phyloP scores from a whole-genome alignment of 495 filamentous ascomycete species.

The Xylaria grammica region DNA sequence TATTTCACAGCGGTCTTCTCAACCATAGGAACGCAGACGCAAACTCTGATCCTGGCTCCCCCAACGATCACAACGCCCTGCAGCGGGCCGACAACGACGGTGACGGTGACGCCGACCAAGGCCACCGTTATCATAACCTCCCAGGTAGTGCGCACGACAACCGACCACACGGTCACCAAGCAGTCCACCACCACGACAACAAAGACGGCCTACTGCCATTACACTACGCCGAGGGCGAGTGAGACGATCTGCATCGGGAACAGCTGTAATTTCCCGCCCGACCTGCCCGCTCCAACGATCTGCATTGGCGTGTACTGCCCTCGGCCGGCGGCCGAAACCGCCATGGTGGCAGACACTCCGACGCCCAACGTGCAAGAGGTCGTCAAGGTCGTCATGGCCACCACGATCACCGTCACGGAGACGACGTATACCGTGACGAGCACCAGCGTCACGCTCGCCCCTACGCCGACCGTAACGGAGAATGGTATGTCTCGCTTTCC shows the following conservation, averaged over 20 bases:
- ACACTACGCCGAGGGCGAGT: constrained; percentile 28
- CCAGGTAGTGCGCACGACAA: constrained; percentile 42
- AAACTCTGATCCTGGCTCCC: constrained; percentile 44
- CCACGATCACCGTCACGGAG: constrained; percentile 48
- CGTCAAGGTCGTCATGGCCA: constrained; percentile 35
- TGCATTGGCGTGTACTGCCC: not conserved
- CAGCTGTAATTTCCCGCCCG: constrained; percentile 20
- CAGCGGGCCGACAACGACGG: constrained; percentile 43
- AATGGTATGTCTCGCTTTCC: constrained; percentile 34
- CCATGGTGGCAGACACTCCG: constrained; percentile 18
- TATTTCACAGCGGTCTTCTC: constrained; percentile 39
- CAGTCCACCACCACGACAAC: constrained; percentile 40
- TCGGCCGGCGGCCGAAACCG: not conserved
- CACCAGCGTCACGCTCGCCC: constrained; percentile 41
- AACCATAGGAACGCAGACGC: constrained; percentile 40
- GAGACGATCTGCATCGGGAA: constrained; percentile 33
- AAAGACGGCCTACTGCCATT: constrained; percentile 44
- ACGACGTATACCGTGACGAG: constrained; percentile 50
- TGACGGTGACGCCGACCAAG: constrained; percentile 42
- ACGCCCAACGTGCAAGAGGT: constrained; percentile 14
- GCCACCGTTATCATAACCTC: constrained; percentile 40
- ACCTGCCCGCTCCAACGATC: constrained; percentile 14
- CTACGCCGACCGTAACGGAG: constrained; percentile 44
- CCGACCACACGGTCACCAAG: constrained; percentile 43
- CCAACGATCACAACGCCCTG: constrained; percentile 42